Base-by-base conservation (phyloP, 495 filamentous ascomycete species). In the Daldinia vernicosa region DNA sequence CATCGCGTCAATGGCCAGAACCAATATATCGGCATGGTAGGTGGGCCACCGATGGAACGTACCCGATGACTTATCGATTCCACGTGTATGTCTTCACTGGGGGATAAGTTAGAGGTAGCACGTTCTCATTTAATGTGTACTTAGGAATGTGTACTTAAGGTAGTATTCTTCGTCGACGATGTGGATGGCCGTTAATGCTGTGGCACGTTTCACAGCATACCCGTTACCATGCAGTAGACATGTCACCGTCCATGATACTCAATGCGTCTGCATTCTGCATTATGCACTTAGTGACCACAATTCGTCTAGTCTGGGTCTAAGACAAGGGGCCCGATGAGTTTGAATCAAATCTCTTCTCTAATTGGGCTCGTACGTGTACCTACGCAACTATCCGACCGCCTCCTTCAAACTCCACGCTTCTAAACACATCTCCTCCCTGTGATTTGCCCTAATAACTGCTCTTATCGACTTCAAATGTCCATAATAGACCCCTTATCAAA, bases 171-270 rank as follows among this genome's bases (percentile, higher is more conserved):
- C 37, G 37, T 40, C 3, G 12, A 14, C 37, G 37, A 22, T 65
- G 17, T 55, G 60, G 56, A 37, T 55, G 58, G 43, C 27, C 53
- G 35, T 45, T 50, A 28, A 74, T 65, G 60, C 35, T 51, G 60
- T 71, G 67, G 19, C 24, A 66, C 54, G 71, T 70, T 63, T 12
- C 67, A 74, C 60, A 4, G 37, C 71, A 71, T 67, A 66, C 63
- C 61, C 66, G 65, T 66, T 43, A 9, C 28, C 2, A 70, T 61
- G 63, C 57, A 61, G 55, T 15, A 70, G 56, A 39, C 47, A 57
- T 43, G 60, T 74, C 56, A 58, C 57, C 63, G 14, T 66, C 56
- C 60, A 63, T 65, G 47, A 60, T 55, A 63, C 17, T 19, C 45
- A 40, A 60, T 32, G 33, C 45, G 35, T 50, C 17, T 72, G 39